phyloP scores from a whole-genome alignment of 306 rosid genomes.

The Begonia masoniana region DNA sequence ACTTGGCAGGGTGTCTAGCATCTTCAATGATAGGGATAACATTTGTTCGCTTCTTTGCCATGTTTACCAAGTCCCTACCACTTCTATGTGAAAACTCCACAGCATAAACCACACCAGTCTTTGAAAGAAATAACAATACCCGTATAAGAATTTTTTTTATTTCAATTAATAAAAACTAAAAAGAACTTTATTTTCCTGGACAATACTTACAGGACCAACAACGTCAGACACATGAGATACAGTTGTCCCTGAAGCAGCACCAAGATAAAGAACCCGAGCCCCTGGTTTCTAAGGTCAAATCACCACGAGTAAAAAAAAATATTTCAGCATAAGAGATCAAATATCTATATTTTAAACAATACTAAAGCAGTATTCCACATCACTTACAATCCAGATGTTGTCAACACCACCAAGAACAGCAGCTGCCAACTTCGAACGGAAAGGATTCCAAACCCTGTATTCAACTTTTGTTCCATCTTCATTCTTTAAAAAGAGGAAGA shows the following conservation, averaged over 20 bases:
- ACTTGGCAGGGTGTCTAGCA: conserved; percentile 93
- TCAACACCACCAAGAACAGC: conserved; percentile 93
- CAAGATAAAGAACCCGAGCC: conserved; percentile 64
- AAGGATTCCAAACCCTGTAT: conserved; percentile 89
- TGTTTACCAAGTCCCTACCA: conserved; percentile 86
- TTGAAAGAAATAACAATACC: conserved; percentile 1
- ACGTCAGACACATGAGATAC: conserved; percentile 92
- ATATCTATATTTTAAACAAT: too few relatives aligned
- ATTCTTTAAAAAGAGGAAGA: conserved; percentile 24
- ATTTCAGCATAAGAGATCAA: neutral
- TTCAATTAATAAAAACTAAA: too few relatives aligned
- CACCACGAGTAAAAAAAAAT: neutral
- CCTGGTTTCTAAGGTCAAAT: conserved; percentile 52
- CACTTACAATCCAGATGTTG: conserved; percentile 57
- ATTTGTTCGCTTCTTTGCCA: conserved; percentile 89
- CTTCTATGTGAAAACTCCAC: conserved; percentile 91
- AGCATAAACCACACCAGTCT: conserved; percentile 81
- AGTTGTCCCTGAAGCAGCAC: conserved; percentile 94
- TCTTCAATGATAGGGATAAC: conserved; percentile 84
- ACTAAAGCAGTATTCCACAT: neutral
- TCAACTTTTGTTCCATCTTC: conserved; percentile 74
- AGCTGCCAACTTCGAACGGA: conserved; percentile 87
- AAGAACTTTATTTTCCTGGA: too few relatives aligned
- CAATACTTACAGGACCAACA: conserved; percentile 70
- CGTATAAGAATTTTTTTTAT: too few relatives aligned